These are phyloP conservation scores for Scedosporium dehoogii DNA, from an alignment of 2,329 filamentous ascomycete species.

Conservation along the genomic window DNA sequence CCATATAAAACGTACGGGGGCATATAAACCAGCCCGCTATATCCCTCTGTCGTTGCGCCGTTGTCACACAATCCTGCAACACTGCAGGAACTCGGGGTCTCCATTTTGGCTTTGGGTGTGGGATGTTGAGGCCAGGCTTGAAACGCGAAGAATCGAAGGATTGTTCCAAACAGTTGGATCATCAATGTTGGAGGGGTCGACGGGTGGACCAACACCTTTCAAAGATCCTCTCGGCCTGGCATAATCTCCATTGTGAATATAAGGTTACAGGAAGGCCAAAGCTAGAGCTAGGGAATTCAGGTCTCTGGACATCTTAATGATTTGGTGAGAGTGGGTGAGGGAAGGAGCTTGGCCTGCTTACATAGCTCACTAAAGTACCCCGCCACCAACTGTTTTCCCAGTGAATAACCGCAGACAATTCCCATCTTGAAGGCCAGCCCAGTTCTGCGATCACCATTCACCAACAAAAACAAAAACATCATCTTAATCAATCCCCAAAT, in stretches of 20 bases:
- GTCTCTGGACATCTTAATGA: no score
- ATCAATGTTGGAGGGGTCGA: not conserved
- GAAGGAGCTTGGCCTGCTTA: no score
- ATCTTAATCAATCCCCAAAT: not conserved
- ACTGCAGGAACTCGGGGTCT: not conserved
- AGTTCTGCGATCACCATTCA: not conserved
- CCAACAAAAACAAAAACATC: not conserved
- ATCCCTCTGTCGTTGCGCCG: not conserved
- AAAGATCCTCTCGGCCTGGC: no score
- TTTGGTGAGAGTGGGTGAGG: no score
- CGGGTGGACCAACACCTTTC: no score
- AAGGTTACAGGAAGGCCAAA: no score
- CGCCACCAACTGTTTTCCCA: not conserved
- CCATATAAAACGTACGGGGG: no score
- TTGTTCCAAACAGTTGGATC: not conserved
- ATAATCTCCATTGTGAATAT: no score
- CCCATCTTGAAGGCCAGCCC: not conserved
- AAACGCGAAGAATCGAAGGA: not conserved
- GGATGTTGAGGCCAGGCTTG: not conserved
- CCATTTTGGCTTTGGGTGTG: not conserved
- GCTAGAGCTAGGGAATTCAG: no score
- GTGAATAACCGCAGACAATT: not conserved
- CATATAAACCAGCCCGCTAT: no score
- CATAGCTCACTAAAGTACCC: not conserved
- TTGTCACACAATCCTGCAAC: not conserved